phyloP scores from a whole-genome alignment of 2,329 filamentous ascomycete species.

The Fusarium fracticaudum region DNA sequence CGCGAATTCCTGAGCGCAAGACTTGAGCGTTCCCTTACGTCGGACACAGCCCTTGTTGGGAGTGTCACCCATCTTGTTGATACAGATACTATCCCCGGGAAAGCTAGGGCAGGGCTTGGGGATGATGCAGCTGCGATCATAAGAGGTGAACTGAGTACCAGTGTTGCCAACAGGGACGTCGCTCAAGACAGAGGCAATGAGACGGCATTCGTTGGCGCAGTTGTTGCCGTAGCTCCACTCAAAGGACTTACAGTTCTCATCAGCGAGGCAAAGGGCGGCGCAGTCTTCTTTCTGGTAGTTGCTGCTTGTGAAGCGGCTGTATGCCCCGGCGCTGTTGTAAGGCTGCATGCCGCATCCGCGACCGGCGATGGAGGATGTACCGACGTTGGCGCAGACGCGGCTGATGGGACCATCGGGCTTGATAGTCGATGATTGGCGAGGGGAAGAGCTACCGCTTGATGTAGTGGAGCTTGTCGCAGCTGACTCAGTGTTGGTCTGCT shows the following conservation, averaged over 20 bases:
- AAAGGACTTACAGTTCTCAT: background rate
- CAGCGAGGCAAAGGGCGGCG: background rate
- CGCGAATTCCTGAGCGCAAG: background rate
- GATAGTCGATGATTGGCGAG: background rate
- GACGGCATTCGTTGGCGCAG: conserved; percentile 1
- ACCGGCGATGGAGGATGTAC: background rate
- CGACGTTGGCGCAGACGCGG: background rate
- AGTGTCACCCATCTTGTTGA: conserved; percentile 3
- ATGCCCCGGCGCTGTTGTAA: conserved; percentile 1
- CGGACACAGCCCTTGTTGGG: background rate
- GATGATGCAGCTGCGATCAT: conserved; percentile 6
- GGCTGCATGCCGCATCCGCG: conserved; percentile 3
- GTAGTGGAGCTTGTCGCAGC: background rate
- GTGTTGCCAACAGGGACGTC: background rate
- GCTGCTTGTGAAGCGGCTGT: background rate
- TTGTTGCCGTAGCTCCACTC: background rate
- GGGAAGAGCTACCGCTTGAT: background rate
- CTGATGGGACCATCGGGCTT: conserved; percentile 2
- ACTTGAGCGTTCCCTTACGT: conserved; percentile 1
- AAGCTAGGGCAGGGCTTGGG: background rate
- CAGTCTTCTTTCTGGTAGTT: conserved; percentile 6
- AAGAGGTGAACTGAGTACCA: background rate
- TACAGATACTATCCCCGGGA: background rate
- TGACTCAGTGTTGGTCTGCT: background rate
- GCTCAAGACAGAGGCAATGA: background rate